Conservation (phyloP, 192 early-diverging fungal species). For the Phycomyces nitens region DNA sequence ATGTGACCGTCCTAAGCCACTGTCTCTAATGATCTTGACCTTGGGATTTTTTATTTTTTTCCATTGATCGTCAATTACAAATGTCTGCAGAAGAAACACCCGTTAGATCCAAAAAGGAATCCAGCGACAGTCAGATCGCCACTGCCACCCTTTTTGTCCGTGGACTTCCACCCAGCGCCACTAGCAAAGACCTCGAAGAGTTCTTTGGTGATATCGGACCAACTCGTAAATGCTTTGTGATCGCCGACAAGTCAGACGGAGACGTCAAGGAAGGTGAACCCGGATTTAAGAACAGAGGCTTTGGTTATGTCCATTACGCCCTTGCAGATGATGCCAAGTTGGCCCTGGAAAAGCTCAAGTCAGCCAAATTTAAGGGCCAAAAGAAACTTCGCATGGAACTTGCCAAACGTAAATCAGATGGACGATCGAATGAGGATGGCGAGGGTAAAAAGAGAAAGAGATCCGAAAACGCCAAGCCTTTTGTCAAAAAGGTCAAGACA, state of each 20-base stretch:
- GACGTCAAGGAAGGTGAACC: conserved; percentile 37
- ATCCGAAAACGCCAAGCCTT: not conserved
- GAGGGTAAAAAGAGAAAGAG: conserved; percentile 1
- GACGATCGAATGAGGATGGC: not conserved
- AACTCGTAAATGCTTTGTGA: conserved; percentile 86
- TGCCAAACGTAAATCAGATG: conserved; percentile 57
- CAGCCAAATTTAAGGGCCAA: conserved; percentile 68
- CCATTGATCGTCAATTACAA: not conserved
- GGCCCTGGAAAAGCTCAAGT: conserved; percentile 74
- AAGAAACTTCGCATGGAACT: conserved; percentile 74
- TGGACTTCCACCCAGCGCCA: conserved; percentile 79
- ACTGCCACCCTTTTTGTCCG: conserved; percentile 86
- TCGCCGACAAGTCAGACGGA: conserved; percentile 51
- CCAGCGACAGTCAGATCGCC: conserved; percentile 8
- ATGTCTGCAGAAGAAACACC: conserved; percentile 6
- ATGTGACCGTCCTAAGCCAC: too few species aligned
- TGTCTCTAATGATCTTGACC: not conserved
- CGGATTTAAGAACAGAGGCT: conserved; percentile 68
- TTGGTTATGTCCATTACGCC: conserved; percentile 89
- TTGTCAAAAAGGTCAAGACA: conserved; percentile 3
- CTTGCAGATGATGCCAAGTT: conserved; percentile 72
- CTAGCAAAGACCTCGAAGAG: conserved; percentile 74
- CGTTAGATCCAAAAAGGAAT: not conserved
- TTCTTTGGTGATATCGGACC: conserved; percentile 92
- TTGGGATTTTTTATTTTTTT: not conserved